Percentiles rank a stretch among this genome's conserved stretches.
Conservation (phyloP, 2,329 filamentous ascomycete genomes). For the Ascochyta lentis region DNA sequence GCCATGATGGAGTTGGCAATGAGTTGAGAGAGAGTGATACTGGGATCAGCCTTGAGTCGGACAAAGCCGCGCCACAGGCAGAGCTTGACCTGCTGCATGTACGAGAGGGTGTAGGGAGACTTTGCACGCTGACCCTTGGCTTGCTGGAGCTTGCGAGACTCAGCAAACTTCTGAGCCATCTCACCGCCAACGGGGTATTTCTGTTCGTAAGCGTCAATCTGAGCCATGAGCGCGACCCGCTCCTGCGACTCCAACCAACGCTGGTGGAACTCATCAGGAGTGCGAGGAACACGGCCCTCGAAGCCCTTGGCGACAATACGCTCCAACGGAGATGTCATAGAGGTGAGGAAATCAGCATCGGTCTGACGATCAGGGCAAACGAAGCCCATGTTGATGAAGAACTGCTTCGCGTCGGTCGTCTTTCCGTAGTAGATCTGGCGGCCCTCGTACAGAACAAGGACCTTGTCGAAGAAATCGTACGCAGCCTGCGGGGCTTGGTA, state of each 20-base stretch:
- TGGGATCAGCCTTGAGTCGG: slow-evolving; percentile 77
- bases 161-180: slow-evolving; percentile 53
- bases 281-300: slow-evolving; percentile 56
- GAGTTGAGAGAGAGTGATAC: slow-evolving; percentile 70
- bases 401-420: slow-evolving; percentile 67
- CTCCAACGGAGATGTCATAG: slow-evolving; percentile 65
- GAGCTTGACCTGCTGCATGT: slow-evolving; percentile 74
- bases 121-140: slow-evolving; percentile 62
- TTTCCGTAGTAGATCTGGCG: slow-evolving; percentile 76
- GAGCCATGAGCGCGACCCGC: slow-evolving; percentile 51
- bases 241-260: slow-evolving; percentile 63
- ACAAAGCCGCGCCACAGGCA: slow-evolving; percentile 83
- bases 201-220: slow-evolving; percentile 56
- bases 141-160: slow-evolving; percentile 56
- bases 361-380: slow-evolving; percentile 74
- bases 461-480: slow-evolving; percentile 75
- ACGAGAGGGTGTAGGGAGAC: slow-evolving; percentile 85
- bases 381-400: slow-evolving; percentile 76
- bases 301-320: slow-evolving; percentile 54
- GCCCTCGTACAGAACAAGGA: slow-evolving; percentile 70
- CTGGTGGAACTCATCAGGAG: slow-evolving; percentile 58
- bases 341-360: slow-evolving; percentile 78
- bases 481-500: slow-evolving; percentile 75
- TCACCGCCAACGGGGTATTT: slow-evolving; percentile 56
- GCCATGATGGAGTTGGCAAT: slow-evolving; percentile 78